Evolutionary conservation across 176 grass and related monocot species (phyloP).

Genomic region (Rhynchospora pubera): DNA sequence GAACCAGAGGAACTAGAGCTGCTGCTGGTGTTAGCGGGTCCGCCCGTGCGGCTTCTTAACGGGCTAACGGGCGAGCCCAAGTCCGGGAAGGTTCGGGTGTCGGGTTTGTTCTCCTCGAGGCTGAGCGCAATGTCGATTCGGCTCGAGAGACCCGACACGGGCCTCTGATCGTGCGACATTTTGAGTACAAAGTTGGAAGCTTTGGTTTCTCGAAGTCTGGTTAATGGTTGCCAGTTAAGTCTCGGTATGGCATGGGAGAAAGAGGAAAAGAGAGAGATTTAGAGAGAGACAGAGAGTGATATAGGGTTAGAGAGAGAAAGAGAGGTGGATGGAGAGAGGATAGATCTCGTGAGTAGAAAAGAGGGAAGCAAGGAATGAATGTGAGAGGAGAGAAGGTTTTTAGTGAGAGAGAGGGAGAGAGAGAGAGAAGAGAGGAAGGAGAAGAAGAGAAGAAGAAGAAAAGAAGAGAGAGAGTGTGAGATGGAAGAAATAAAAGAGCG

Average conservation of each 20-base stretch:
- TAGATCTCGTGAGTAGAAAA: conserved; percentile 10
- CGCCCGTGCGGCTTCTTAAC: conserved; percentile 26
- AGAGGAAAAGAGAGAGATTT: neutral
- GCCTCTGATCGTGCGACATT: conserved; percentile 24
- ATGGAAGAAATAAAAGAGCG: neutral
- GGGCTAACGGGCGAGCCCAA: conserved; percentile 78
- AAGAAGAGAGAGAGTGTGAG: conserved; percentile 2
- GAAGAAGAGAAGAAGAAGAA: neutral
- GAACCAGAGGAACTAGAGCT: conserved; percentile 37
- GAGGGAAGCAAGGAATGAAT: neutral
- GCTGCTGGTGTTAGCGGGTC: conserved; percentile 23
- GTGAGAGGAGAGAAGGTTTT: conserved; percentile 2
- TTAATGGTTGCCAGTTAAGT: neutral
- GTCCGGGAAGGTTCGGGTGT: conserved; percentile 62
- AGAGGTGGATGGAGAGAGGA: conserved; percentile 25
- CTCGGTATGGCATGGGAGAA: conserved; percentile 16
- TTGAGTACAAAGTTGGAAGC: neutral
- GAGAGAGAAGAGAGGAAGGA: neutral
- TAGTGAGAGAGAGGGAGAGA: neutral
- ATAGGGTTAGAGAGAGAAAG: conserved; percentile 37
- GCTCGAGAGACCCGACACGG: conserved; percentile 14
- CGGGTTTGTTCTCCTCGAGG: conserved; percentile 59
- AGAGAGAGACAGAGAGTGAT: conserved; percentile 33
- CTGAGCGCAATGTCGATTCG: conserved; percentile 22
- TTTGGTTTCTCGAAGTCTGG: neutral